phyloP scores from a whole-genome alignment of 1,139 yeast genomes.

The Kodamaea plutei region DNA sequence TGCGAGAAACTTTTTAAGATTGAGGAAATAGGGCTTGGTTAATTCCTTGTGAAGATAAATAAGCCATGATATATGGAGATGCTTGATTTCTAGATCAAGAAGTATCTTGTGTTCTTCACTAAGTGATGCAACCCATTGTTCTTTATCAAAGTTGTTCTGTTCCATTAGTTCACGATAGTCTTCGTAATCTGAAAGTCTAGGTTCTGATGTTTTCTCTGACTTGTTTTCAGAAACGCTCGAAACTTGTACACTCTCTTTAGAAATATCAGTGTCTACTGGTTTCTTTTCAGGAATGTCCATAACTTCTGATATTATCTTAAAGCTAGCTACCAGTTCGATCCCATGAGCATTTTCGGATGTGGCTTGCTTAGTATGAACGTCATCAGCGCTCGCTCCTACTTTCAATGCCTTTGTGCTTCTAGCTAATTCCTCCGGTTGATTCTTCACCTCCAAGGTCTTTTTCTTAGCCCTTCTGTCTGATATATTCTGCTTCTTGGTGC shows the following conservation, averaged over 20 bases:
- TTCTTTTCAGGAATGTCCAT: too few relatives aligned
- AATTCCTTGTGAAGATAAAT: constrained; percentile 63
- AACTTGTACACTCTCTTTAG: too few relatives aligned
- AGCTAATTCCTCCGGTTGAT: neutral
- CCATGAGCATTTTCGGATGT: too few relatives aligned
- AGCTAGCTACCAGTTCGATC: too few relatives aligned
- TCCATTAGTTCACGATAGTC: too few relatives aligned
- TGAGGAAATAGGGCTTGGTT: constrained; percentile 81
- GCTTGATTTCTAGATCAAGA: constrained; percentile 61
- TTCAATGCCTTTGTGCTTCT: too few relatives aligned
- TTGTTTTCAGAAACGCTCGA: too few relatives aligned
- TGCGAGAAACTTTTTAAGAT: constrained; percentile 57
- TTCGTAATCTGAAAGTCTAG: too few relatives aligned
- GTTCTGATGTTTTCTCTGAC: neutral
- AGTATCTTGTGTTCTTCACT: constrained; percentile 50
- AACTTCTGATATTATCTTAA: too few relatives aligned
- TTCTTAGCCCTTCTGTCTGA: constrained; percentile 1
- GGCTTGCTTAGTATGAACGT: too few relatives aligned
- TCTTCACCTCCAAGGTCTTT: constrained; percentile 1
- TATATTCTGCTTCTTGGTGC: too few relatives aligned
- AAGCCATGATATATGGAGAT: constrained; percentile 79
- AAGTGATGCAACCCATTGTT: constrained; percentile 51
- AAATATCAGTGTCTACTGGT: too few relatives aligned
- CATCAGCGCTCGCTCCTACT: neutral
- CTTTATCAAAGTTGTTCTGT: constrained; percentile 41